Evolutionary conservation across 495 filamentous ascomycete species (phyloP).

Genomic region (Hyaloscypha hepaticicola): DNA sequence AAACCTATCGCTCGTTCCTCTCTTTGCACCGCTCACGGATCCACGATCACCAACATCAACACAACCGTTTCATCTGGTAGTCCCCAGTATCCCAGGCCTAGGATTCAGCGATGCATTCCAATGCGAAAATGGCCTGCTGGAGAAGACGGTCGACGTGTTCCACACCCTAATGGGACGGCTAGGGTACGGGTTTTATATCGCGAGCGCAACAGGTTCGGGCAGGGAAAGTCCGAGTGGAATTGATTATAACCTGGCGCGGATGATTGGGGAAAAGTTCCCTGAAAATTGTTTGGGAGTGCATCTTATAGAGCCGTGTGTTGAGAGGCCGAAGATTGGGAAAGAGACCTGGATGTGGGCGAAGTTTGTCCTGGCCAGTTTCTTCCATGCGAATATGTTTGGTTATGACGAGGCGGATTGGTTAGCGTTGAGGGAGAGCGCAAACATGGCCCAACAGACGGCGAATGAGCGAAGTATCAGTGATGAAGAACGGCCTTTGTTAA

Average conservation of each 20-base stretch:
- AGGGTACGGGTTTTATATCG: slow-evolving; percentile 64
- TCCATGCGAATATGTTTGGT: slow-evolving; percentile 40
- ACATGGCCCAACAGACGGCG: not conserved
- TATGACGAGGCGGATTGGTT: slow-evolving; percentile 40
- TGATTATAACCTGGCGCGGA: slow-evolving; percentile 56
- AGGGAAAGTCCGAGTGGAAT: slow-evolving; percentile 40
- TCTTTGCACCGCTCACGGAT: slow-evolving; percentile 56
- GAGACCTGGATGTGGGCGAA: slow-evolving; percentile 43
- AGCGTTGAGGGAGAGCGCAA: slow-evolving; percentile 13
- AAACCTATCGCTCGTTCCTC: slow-evolving; percentile 60
- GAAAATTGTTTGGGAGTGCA: slow-evolving; percentile 60
- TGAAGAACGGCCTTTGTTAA: slow-evolving; percentile 10
- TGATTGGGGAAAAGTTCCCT: slow-evolving; percentile 52
- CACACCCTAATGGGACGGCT: slow-evolving; percentile 66
- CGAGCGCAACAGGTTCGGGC: slow-evolving; percentile 39
- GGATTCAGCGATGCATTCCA: slow-evolving; percentile 65
- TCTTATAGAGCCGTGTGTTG: slow-evolving; percentile 50
- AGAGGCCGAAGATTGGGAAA: slow-evolving; percentile 34
- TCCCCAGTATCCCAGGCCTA: slow-evolving; percentile 61
- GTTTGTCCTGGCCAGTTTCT: slow-evolving; percentile 42
- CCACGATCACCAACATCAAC: slow-evolving; percentile 39
- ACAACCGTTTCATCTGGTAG: slow-evolving; percentile 62
- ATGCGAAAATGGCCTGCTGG: slow-evolving; percentile 21
- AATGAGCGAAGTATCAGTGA: not conserved
- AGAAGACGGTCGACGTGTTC: slow-evolving; percentile 58